Base-by-base conservation (phyloP, 345 rosid species). In the Psidium friedrichsthalianum region DNA sequence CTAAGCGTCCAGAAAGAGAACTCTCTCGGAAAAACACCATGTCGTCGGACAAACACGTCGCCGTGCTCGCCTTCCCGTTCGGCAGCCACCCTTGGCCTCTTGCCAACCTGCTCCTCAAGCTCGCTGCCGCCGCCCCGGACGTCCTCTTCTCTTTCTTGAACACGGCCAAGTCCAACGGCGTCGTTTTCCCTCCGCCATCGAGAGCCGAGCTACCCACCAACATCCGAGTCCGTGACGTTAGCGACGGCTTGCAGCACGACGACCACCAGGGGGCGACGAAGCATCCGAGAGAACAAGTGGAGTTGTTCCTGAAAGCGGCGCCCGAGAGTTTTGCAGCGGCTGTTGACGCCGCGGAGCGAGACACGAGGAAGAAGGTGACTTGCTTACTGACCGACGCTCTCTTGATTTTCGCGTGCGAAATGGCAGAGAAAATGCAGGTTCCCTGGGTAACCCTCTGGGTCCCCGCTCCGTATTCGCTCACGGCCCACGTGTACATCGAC, bases 11-110 rank as follows among this genome's bases (percentile, higher is more conserved):
- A 49, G 10, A 49, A 49, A 49, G 51, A 8, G 11, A 49, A 8
- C 51, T 49, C 51, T 49, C 10, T 49, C 51, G 51, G 51, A 49
- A 49, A 59, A 59, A 59, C 36, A 59, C 27, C 69, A 82, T 7
- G 83, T 7, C 11, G 55, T 32, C 42, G 4, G 44, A 36, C n/a
- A 55, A 51, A 25, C 86, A 85, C 21, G 83, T 85, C 7, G 83
- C 64, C 20, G 74, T 85, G 27, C 56, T 85, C 15, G 14, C 83
- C 27, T 85, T 85, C 27, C 86, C 83, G 44, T 85, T 74, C 16
- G 55, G 58, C 83, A 40, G 86, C 86, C 86, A 85, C 64, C 83
- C 82, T 15, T 29, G 27, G 51, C 69, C 61, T 32, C 83, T 85
- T 6, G 56, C 57, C 86, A 76, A 53, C 61, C 82, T 85, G 25